Conservation (phyloP, 2,329 filamentous ascomycete genomes). For the Aureobasidium lini region DNA sequence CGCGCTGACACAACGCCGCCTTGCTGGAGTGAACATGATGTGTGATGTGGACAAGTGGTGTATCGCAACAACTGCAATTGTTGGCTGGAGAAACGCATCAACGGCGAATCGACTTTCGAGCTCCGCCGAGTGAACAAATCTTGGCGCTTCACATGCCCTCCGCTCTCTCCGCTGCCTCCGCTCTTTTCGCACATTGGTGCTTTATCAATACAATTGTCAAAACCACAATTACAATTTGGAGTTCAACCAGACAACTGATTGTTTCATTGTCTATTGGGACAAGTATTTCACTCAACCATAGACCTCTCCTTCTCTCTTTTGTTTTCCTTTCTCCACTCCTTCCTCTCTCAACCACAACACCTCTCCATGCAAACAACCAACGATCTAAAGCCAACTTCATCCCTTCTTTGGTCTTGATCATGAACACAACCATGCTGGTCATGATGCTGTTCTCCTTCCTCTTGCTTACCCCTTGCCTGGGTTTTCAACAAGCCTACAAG, state of each 20-base stretch:
- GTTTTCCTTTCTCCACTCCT: neutral
- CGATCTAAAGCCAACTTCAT: slow-evolving; percentile 2
- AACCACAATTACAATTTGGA: neutral
- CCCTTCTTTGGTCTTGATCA: neutral
- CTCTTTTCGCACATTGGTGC: neutral
- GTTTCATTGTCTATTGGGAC: slow-evolving; percentile 1
- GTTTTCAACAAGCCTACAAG: slow-evolving; percentile 14
- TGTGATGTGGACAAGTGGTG: neutral
- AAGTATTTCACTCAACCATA: neutral
- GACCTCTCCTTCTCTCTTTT: neutral
- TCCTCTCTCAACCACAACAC: neutral
- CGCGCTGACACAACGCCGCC: slow-evolving; percentile 47
- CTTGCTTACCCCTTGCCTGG: neutral
- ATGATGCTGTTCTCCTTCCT: neutral
- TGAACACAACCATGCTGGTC: slow-evolving; percentile 5
- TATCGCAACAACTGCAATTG: neutral
- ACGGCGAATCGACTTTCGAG: neutral
- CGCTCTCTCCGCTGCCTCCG: neutral
- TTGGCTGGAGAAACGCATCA: neutral
- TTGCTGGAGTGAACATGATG: slow-evolving; percentile 58
- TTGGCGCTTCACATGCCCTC: neutral
- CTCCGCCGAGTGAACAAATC: neutral
- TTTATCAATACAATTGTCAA: neutral
- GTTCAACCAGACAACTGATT: neutral
- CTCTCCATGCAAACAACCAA: neutral